Conservation (phyloP, 192 early-diverging fungal species). For the Gryganskiella cystojenkinii region DNA sequence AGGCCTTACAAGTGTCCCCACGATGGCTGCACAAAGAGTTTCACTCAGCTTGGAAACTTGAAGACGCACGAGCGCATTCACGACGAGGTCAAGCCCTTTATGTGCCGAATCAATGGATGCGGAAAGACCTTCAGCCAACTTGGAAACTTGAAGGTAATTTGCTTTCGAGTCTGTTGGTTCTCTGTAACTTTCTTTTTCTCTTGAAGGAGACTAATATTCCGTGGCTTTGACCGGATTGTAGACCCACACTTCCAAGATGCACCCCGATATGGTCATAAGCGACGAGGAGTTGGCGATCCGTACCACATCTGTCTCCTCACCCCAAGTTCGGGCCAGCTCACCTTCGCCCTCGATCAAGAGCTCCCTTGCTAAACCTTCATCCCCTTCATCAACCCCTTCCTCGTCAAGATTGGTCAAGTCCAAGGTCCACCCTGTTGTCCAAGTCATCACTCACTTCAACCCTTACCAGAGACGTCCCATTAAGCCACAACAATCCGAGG, state of each 20-base stretch:
- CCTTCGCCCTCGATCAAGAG: too few relatives aligned
- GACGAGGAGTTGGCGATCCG: constrained; percentile 33
- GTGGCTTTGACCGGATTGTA: constrained; percentile 3
- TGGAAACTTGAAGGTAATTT: constrained; percentile 69
- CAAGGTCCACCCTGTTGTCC: constrained; percentile 7
- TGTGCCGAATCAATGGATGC: constrained; percentile 73
- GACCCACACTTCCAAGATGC: constrained; percentile 52
- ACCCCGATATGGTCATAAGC: constrained; percentile 36
- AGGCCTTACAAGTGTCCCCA: constrained; percentile 67
- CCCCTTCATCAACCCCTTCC: background rate
- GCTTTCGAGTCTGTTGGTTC: background rate
- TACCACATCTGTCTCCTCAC: background rate
- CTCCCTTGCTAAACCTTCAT: too few relatives aligned
- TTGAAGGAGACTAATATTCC: background rate
- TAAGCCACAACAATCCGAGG: constrained; percentile 26
- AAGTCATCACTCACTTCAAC: constrained; percentile 36
- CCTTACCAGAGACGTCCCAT: constrained; percentile 47
- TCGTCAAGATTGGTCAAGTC: constrained; percentile 1
- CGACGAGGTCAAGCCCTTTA: constrained; percentile 78
- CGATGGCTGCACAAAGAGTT: constrained; percentile 78
- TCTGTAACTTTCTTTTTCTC: background rate
- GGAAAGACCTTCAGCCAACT: constrained; percentile 79
- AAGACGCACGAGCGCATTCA: constrained; percentile 87
- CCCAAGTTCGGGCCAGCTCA: background rate
- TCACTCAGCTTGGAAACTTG: constrained; percentile 84